Conservation (phyloP, 306 rosid species). For the Castanopsis chinensis region DNA sequence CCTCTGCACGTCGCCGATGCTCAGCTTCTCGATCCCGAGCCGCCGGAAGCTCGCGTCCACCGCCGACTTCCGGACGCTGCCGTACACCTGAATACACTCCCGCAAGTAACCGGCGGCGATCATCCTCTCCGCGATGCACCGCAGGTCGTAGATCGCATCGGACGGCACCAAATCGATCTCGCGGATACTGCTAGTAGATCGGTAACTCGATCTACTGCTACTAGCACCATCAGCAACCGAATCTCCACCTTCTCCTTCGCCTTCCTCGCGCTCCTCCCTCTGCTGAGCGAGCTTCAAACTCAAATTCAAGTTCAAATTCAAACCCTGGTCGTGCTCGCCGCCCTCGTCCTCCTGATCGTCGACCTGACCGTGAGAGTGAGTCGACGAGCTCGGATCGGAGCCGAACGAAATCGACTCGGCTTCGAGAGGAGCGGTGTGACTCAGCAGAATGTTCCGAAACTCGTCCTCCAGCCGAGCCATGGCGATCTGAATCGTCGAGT, state of each 20-base stretch:
- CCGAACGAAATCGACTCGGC: constrained; percentile 34
- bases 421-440: constrained; percentile 69
- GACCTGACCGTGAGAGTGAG: constrained; percentile 3
- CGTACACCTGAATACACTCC: constrained; percentile 93
- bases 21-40: constrained; percentile 76
- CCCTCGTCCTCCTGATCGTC: not conserved
- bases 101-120: constrained; percentile 77
- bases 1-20: constrained; percentile 95
- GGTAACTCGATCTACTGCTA: constrained; percentile 40
- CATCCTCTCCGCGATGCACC: constrained; percentile 89
- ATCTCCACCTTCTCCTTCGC: constrained; percentile 2
- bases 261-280: not conserved
- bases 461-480: constrained; percentile 98
- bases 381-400: constrained; percentile 49
- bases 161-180: constrained; percentile 93
- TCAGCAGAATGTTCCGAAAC: constrained; percentile 80
- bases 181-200: constrained; percentile 75
- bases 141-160: constrained; percentile 69
- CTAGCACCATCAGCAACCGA: constrained; percentile 2
- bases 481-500: constrained; percentile 89
- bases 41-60: constrained; percentile 72
- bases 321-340: not conserved
- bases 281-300: no score
- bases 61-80: constrained; percentile 75
- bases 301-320: no score